Base-by-base conservation (phyloP, 2,329 filamentous ascomycete genomes). In the Monosporascus cannonballus region DNA sequence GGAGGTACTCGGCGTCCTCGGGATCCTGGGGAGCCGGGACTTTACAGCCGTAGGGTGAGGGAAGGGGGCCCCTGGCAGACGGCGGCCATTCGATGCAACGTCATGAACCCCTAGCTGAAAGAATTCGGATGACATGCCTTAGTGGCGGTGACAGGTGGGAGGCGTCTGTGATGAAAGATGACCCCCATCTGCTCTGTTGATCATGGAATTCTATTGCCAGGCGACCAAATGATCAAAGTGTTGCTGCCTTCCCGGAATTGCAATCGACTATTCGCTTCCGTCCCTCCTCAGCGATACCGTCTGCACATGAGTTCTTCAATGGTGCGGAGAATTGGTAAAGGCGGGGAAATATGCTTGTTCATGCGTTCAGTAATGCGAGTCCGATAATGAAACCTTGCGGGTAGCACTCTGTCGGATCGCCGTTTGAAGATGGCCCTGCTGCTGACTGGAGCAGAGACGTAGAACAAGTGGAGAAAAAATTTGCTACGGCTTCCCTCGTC, bases 341-440 rank as follows among this genome's bases (percentile, higher is more conserved):
- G 20, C 1, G 39, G 24, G 22, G 24, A 9, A 20, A 42, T 18
- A 18, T 42, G 18, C 39, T 20, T 1, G n/a, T 20, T 15, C 22
- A 20, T 20, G 39, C 39, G 17, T 41, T 41, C 9, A 18, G 6
- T 18, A 46, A 46, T 30, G 42, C 42, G 7, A 46, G 24, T 22
- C 42, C 15, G 20, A 27, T 27, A 46, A 54, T 67, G 67, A 68
- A 68, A 69, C 67, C 51, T 54, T 50, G 51, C 47, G 56, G 58
- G 66, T 67, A 62, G 61, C 64, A 67, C 60, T 55, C 60, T 60
- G 61, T 63, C 60, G 57, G 64, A 62, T 63, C 57, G 51, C 54
- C 53, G 66, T 68, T 67, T 68, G 62, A 67, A 61, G 58, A 58
- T 61, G 59, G 57, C 59, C 61, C 62, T 59, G 64, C 60, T 64